Evolutionary conservation across 208 protist species (phyloP).

Genomic region (Entamoeba nuttalli): DNA sequence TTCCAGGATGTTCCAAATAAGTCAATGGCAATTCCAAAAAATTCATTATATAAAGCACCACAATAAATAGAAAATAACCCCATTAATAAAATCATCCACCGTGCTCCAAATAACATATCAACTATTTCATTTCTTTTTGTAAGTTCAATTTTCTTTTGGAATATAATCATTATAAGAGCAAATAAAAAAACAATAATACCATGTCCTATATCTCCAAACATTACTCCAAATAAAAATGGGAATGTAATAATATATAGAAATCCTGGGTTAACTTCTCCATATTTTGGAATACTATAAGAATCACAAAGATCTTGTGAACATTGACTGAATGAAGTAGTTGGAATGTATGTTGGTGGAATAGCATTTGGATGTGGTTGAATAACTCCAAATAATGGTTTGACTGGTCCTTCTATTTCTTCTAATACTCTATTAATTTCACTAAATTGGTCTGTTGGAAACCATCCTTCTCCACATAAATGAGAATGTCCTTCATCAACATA

Average conservation of each 20-base stretch:
- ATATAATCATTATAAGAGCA: conserved; percentile 19
- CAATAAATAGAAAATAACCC: conserved; percentile 35
- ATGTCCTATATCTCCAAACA: conserved; percentile 98
- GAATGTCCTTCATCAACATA: not conserved
- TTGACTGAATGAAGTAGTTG: conserved; percentile 79
- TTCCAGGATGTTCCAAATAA: conserved; percentile 21
- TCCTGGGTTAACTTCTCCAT: conserved; percentile 48
- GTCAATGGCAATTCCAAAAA: conserved; percentile 33
- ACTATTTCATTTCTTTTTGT: conserved; percentile 20
- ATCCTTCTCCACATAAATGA: not conserved
- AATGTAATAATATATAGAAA: conserved; percentile 68
- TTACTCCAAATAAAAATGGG: conserved; percentile 97
- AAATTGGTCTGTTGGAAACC: not conserved
- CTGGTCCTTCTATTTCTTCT: not conserved
- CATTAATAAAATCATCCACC: conserved; percentile 49
- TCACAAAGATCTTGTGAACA: conserved; percentile 89
- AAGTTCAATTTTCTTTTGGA: conserved; percentile 15
- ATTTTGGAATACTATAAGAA: conserved; percentile 78
- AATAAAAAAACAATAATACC: conserved; percentile 44
- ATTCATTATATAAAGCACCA: conserved; percentile 49
- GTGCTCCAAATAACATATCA: conserved; percentile 23
- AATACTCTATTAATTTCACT: not conserved
- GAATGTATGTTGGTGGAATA: conserved; percentile 80
- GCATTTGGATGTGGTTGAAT: not conserved
- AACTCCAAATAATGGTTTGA: not conserved